Evolutionary conservation across 495 filamentous ascomycete species (phyloP), one percentile per base, ranked within the genome.

Genomic region (Annulohypoxylon bovei): DNA sequence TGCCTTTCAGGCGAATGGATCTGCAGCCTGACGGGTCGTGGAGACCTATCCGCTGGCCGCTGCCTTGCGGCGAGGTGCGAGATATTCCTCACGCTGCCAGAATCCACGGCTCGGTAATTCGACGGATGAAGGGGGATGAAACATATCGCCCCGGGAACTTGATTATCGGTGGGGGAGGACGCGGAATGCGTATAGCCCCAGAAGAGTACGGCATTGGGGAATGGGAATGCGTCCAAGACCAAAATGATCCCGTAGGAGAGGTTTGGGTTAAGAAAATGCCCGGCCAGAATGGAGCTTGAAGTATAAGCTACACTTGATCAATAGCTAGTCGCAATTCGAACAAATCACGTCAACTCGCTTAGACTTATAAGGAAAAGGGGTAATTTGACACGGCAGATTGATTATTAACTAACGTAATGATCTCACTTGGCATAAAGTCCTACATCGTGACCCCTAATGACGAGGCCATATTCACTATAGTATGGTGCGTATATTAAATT

Each of bases 1-100:
- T 96, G 12, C 93, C 93, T 0, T 95, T 95, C 80, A 87, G 92
- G 1, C 86, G 93, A 7, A 93, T 96, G 91, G 93, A 95, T 73
- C 75, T 95, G 18, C 85, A 87, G 53, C 59, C 82, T 2, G 89
- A 95, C 65, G 92, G 92, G 0, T 87, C 87, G 0, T 96, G 93
- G 93, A 90, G 91, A 70, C 89, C 91, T 0, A 95, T 96, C 63
- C 79, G 88, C 20, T 94, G 92, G 89, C 93, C 93, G 0, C 77
- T 95, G 4, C 93, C 93, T 0, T 87, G 88, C 47, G 93, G 93
- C 23, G 93, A 95, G 75, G 88, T 91, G 4, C 87, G 93, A 1
- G 93, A 96, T 75, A 92, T 97, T 11, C 93, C 93, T 0, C 78
- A 86, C 7, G 84, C 88, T 60, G 92, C 88, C 0, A 83, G 88